Evolutionary conservation across 164 flowering plant genomes (phyloP).

Genomic region (Tetrastigma voinierianum): DNA sequence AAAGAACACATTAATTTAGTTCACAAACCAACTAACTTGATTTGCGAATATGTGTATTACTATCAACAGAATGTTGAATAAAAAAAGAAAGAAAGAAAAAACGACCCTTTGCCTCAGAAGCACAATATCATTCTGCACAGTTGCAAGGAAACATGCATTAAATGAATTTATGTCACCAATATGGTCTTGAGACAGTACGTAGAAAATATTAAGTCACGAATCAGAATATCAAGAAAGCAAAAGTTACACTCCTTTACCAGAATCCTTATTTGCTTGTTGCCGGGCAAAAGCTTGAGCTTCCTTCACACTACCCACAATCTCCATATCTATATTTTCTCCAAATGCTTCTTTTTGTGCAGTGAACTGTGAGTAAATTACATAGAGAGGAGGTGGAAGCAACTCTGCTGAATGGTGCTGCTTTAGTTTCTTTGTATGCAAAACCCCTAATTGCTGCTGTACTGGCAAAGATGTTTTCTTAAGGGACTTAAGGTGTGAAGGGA

Average conservation of each 20-base stretch:
- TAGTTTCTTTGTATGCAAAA: slow-evolving; percentile 72
- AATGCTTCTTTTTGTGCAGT: slow-evolving; percentile 97
- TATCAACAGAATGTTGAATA: background rate
- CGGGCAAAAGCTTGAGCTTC: slow-evolving; percentile 92
- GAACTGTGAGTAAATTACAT: slow-evolving; percentile 84
- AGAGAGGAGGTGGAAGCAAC: slow-evolving; percentile 93
- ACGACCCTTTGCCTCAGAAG: background rate
- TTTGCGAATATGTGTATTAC: background rate
- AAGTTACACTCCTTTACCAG: slow-evolving; percentile 39
- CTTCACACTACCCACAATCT: slow-evolving; percentile 81
- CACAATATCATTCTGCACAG: background rate
- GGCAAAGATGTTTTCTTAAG: slow-evolving; percentile 98
- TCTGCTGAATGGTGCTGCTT: slow-evolving; percentile 88
- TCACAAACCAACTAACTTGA: background rate
- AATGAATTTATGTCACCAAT: background rate
- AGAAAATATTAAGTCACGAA: background rate
- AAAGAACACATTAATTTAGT: background rate
- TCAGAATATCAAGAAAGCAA: background rate
- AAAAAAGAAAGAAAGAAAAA: background rate
- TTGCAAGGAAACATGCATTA: background rate
- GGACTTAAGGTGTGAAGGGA: slow-evolving; percentile 93
- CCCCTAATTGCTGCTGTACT: slow-evolving; percentile 83
- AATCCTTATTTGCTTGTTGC: slow-evolving; percentile 71
- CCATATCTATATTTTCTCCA: slow-evolving; percentile 82
- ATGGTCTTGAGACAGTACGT: background rate